phyloP scores from a whole-genome alignment of 257 asterid genomes.

The Paraleonurus japonicus region DNA sequence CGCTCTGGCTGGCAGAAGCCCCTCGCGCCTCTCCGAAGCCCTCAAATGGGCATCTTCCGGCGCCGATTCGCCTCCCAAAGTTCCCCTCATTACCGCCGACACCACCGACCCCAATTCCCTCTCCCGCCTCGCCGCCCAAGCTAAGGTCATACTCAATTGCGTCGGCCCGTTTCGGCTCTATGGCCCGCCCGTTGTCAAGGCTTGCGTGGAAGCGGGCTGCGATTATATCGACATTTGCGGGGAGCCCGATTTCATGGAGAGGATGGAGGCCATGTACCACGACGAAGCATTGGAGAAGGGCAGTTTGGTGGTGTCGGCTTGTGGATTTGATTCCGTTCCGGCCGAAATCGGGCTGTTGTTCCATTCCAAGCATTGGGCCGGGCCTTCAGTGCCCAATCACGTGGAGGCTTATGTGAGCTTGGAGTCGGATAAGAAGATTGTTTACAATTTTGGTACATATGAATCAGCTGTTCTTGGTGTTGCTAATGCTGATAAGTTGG shows the following conservation, averaged over 20 bases:
- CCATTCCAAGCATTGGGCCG: constrained; percentile 60
- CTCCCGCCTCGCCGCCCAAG: constrained; percentile 51
- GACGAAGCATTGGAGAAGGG: constrained; percentile 64
- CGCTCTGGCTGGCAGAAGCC: constrained; percentile 81
- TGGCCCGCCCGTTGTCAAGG: constrained; percentile 76
- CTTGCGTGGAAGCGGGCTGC: constrained; percentile 72
- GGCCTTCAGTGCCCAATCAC: constrained; percentile 48
- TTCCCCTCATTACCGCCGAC: constrained; percentile 75
- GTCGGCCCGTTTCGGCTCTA: constrained; percentile 87
- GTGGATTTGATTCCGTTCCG: constrained; percentile 88
- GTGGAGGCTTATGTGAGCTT: constrained; percentile 75
- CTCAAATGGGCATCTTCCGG: constrained; percentile 64
- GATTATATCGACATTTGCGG: constrained; percentile 87
- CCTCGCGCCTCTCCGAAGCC: constrained; percentile 52
- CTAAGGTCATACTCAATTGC: constrained; percentile 63
- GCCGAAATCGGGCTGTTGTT: constrained; percentile 81
- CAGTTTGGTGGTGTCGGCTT: constrained; percentile 66
- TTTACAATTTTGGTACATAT: constrained; percentile 65
- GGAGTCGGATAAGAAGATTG: constrained; percentile 69
- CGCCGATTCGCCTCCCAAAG: constrained; percentile 51
- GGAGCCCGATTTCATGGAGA: constrained; percentile 94
- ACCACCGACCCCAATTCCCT: constrained; percentile 62
- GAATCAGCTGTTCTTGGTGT: constrained; percentile 85
- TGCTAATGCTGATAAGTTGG: constrained; percentile 55
- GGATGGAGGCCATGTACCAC: constrained; percentile 56